phyloP scores from a whole-genome alignment of 495 filamentous ascomycete species.

The Penicillium paradoxum region DNA sequence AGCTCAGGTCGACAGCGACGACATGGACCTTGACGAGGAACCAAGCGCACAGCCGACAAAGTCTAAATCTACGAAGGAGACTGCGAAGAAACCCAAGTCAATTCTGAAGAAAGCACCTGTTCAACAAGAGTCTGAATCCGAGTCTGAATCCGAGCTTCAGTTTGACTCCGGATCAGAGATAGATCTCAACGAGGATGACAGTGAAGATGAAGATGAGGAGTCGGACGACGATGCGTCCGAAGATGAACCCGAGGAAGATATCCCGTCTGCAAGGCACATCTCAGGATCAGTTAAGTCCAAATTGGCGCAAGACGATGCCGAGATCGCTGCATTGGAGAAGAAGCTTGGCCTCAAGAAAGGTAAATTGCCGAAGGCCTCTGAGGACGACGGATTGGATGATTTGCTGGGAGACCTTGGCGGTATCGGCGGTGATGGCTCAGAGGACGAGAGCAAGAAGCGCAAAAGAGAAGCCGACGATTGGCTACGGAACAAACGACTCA shows the following conservation, averaged over 20 bases:
- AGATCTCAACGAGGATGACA: slow-evolving; percentile 9
- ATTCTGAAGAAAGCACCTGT: slow-evolving; percentile 41
- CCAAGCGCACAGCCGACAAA: slow-evolving; percentile 7
- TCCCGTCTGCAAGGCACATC: slow-evolving; percentile 20
- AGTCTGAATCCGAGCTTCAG: slow-evolving; percentile 5
- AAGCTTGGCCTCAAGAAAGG: slow-evolving; percentile 82
- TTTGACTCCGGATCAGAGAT: not conserved
- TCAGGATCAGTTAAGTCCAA: slow-evolving; percentile 59
- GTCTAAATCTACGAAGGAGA: slow-evolving; percentile 20
- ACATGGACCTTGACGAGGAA: slow-evolving; percentile 9
- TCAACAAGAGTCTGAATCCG: slow-evolving; percentile 8
- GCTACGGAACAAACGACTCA: slow-evolving; percentile 62
- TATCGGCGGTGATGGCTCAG: slow-evolving; percentile 45
- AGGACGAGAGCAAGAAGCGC: slow-evolving; percentile 46
- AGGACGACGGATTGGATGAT: slow-evolving; percentile 82
- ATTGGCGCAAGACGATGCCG: slow-evolving; percentile 68
- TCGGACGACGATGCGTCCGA: slow-evolving; percentile 22
- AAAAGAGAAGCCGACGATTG: slow-evolving; percentile 53
- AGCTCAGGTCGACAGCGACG: slow-evolving; percentile 21
- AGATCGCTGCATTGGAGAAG: slow-evolving; percentile 84
- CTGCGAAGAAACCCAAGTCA: slow-evolving; percentile 30
- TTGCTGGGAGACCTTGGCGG: slow-evolving; percentile 67
- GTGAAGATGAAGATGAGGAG: slow-evolving; percentile 8
- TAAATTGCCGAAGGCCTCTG: slow-evolving; percentile 64
- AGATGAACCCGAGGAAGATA: slow-evolving; percentile 3